Evolutionary conservation across 371 early-diverging fungal genomes (phyloP).

Genomic region (Catenaria anguillulae): DNA sequence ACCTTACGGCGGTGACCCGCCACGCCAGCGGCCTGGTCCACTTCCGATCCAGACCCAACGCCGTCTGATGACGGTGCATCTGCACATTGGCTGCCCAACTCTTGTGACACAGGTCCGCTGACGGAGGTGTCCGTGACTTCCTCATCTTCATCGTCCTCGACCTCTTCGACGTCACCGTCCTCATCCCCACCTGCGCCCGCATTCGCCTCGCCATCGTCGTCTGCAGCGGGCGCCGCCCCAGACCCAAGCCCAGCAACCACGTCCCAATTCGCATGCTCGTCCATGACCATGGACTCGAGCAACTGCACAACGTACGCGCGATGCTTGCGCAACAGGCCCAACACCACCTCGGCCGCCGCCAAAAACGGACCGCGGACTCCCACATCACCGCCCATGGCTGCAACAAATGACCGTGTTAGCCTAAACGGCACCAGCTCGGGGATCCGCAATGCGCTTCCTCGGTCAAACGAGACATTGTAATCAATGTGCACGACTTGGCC

Average conservation of each 20-base stretch:
- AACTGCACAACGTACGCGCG: constrained; percentile 72
- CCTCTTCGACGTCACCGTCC: not conserved
- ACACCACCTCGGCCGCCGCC: constrained; percentile 55
- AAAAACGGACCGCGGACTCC: constrained; percentile 78
- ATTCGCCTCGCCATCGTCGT: no score
- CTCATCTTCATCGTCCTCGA: no score
- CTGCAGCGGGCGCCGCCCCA: no score
- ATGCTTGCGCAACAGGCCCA: constrained; percentile 62
- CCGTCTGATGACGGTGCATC: no score
- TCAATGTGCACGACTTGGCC: constrained; percentile 97
- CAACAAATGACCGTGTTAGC: constrained; percentile 92
- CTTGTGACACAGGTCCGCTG: no score
- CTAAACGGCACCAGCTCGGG: constrained; percentile 98
- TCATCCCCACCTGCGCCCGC: not conserved
- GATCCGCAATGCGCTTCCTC: constrained; percentile 45
- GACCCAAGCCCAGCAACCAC: no score
- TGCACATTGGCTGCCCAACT: no score
- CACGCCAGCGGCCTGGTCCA: no score
- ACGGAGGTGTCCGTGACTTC: no score
- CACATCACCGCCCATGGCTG: constrained; percentile 56
- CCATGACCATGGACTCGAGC: constrained; percentile 67
- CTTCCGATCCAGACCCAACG: no score
- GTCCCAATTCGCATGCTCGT: not conserved
- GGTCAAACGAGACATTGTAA: constrained; percentile 93
- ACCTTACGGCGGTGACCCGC: no score